A percentile compares a stretch with the other conserved stretches of the same genome.
phyloP scores from a whole-genome alignment of 2,329 filamentous ascomycete species.

The Helicocarpus griseus region DNA sequence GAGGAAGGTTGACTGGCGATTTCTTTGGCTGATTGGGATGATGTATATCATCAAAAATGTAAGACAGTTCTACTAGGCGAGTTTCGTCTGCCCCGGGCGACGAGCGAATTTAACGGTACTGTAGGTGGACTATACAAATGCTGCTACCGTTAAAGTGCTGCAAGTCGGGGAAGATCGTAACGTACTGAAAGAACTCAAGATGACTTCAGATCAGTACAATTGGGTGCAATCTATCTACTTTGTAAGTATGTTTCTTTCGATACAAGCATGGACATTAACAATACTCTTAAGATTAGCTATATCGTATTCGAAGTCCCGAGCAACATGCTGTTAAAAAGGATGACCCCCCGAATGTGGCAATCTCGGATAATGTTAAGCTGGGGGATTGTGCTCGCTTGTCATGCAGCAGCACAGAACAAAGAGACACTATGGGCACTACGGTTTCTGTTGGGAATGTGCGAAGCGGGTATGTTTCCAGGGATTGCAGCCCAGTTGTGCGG shows the following conservation, averaged over 20 bases:
- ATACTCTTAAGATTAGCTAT: constrained; percentile 24
- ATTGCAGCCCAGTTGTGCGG: constrained; percentile 29
- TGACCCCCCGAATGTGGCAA: constrained; percentile 29
- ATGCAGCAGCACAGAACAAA: constrained; percentile 27
- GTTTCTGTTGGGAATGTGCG: constrained; percentile 31
- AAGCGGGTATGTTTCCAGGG: constrained; percentile 33
- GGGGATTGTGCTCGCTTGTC: constrained; percentile 29
- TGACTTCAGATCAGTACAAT: constrained; percentile 34
- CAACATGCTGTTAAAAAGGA: constrained; percentile 30
- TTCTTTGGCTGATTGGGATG: constrained; percentile 30
- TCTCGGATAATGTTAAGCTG: constrained; percentile 29
- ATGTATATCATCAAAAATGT: constrained; percentile 37
- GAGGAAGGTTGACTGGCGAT: constrained; percentile 31
- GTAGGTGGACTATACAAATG: constrained; percentile 31
- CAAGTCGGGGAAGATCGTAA: constrained; percentile 32
- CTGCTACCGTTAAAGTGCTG: constrained; percentile 33
- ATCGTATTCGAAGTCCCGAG: constrained; percentile 34
- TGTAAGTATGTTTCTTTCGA: constrained; percentile 16
- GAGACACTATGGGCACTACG: constrained; percentile 26
- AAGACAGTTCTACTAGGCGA: constrained; percentile 6
- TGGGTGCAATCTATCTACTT: constrained; percentile 33
- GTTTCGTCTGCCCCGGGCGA: background rate
- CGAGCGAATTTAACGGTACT: background rate
- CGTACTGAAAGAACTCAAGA: constrained; percentile 29
- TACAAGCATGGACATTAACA: background rate